Base-by-base conservation (phyloP, 2,329 filamentous ascomycete genomes). In the Zymoseptoria passerinii region DNA sequence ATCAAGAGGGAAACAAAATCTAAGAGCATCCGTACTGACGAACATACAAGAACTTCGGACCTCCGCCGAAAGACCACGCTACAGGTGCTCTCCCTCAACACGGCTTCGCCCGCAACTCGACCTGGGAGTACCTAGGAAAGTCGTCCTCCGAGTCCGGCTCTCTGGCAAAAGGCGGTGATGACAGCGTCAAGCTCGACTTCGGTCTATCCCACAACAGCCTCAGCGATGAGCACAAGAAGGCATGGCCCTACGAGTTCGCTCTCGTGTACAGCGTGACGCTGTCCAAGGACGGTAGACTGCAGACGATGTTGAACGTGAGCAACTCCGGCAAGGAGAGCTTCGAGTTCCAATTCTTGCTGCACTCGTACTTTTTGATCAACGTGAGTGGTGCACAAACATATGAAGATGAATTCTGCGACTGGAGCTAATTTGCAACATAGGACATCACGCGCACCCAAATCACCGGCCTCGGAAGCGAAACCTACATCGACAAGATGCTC, bases 121-220 rank as follows among this genome's bases (percentile, higher is more conserved):
- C 83, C 62, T 99, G 94, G 94, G 92, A 97, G 74, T 96, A 94
- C 73, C 81, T 99, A 54, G 92, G 92, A 70, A 95, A 92, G 76
- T 90, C 87, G 6, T 86, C 83, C n/a, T 83, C 82, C 5, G 87
- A 91, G 72, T 75, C 74, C 8, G 70, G 70, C 58, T 70, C 76
- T 65, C 58, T 73, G 61, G 60, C 74, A 74, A 70, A 68, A 44
- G 70, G 68, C 51, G 78, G 77, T 62, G 81, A 89, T 70, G 79
- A 84, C 69, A 86, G 85, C 53, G 86, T 97, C 65, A 96, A 95
- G 81, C 86, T 99, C 61, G 94, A 99, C 77, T 97, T 99, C 74
- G 94, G 92, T 28, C 85, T 99, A 40, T 90, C 88, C 54, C 82
- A 84, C 28, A 80, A 82, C 54, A 87, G 86, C 70, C 78, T 97